Conservation (phyloP, 345 rosid species). For the Rhodomyrtus tomentosa region DNA sequence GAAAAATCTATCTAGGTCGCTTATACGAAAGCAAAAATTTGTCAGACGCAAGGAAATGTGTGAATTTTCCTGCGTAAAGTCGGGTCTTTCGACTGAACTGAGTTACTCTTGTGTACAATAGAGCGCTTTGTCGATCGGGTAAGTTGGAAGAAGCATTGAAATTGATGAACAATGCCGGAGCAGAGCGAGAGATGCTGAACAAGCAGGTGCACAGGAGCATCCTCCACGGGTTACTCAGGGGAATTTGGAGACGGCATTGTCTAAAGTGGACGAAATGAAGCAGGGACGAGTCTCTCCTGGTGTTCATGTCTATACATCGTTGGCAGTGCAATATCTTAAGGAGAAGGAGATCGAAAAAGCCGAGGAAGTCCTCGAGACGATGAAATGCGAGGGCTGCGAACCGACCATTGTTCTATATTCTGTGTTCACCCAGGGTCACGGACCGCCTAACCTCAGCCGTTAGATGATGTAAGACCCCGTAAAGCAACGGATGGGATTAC, state of each 20-base stretch:
- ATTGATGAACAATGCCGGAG: slow-evolving; percentile 16
- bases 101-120: slow-evolving; percentile 36
- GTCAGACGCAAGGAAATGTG: slow-evolving; percentile 35
- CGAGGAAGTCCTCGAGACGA: slow-evolving; percentile 26
- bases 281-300: slow-evolving; percentile 32
- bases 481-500: too few species aligned
- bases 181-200: slow-evolving; percentile 28
- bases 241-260: slow-evolving; percentile 38
- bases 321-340: slow-evolving; percentile 47
- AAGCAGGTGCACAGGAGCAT: slow-evolving; percentile 47
- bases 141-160: slow-evolving; percentile 51
- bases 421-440: slow-evolving; percentile 49
- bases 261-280: slow-evolving; percentile 52
- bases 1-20: slow-evolving; percentile 41
- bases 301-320: slow-evolving; percentile 60
- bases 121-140: slow-evolving; percentile 65
- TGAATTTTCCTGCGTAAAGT: too few species aligned
- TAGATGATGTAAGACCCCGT: too few species aligned
- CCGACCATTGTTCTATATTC: slow-evolving; percentile 59
- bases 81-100: slow-evolving; percentile 37
- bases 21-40: slow-evolving; percentile 40
- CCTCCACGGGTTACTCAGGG: slow-evolving; percentile 54
- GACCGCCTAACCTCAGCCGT: too few species aligned
- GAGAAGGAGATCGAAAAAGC: slow-evolving; percentile 43
- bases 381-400: slow-evolving; percentile 41